Evolutionary conservation across 176 grass and related monocot species (phyloP).

Genomic region (Aegilops bicornis): DNA sequence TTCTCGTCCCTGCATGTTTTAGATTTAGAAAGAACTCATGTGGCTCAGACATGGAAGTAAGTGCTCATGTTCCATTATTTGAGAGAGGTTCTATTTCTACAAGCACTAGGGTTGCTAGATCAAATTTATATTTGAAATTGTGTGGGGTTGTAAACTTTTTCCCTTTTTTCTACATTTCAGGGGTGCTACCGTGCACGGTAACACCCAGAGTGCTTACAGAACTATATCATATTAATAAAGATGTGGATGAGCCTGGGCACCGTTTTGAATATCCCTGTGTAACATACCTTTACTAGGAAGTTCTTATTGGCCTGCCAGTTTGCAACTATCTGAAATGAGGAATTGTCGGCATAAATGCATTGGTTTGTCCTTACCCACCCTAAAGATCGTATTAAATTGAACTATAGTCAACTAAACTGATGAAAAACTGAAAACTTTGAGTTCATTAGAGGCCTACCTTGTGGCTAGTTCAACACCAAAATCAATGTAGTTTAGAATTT

Average conservation of each 20-base stretch:
- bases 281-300: constrained; percentile 79
- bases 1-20: background rate
- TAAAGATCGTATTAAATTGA: constrained; percentile 35
- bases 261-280: background rate
- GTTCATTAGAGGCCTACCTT: constrained; percentile 45
- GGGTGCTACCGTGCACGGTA: no score
- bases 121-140: no score
- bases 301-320: constrained; percentile 98
- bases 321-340: constrained; percentile 80
- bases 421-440: constrained; percentile 10
- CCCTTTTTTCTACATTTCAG: no score
- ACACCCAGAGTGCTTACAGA: no score
- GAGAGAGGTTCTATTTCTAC: no score
- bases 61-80: background rate
- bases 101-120: no score
- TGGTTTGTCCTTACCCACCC: constrained; percentile 64
- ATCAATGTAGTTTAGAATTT: constrained; percentile 95
- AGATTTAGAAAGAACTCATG: no score
- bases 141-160: no score
- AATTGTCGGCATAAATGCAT: constrained; percentile 32
- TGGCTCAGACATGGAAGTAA: background rate
- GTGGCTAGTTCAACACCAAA: constrained; percentile 80
- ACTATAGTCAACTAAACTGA: constrained; percentile 16
- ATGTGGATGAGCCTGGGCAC: background rate
- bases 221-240: constrained; percentile 8